These are phyloP conservation scores for Nemania sp. DNA, from an alignment of 2,329 filamentous ascomycete genomes.

Conservation along the genomic window DNA sequence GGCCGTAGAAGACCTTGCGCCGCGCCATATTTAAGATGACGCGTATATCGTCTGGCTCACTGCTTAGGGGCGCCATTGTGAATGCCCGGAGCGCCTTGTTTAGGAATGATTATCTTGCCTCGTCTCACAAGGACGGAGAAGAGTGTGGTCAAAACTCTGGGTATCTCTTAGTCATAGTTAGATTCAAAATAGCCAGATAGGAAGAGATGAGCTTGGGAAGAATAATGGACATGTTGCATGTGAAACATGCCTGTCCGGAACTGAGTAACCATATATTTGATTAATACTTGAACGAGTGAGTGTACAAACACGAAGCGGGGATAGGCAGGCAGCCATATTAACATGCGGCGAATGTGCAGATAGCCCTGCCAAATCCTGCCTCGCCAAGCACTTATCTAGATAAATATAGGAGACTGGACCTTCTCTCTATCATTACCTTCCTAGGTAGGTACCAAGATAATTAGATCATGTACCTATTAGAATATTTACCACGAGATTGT, in stretches of 20 bases:
- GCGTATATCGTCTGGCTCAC: conserved; percentile 67
- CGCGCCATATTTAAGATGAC: conserved; percentile 65
- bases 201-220: too few relatives aligned
- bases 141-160: too few relatives aligned
- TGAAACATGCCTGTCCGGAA: not conserved
- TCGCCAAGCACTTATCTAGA: not conserved
- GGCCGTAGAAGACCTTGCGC: conserved; percentile 63
- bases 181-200: too few relatives aligned
- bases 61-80: conserved; percentile 67
- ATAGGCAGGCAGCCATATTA: not conserved
- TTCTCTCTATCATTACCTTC: not conserved
- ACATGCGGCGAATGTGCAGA: not conserved
- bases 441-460: not conserved
- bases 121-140: too few relatives aligned
- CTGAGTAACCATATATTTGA: not conserved
- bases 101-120: too few relatives aligned
- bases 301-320: not conserved
- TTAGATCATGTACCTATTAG: not conserved
- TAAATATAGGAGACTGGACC: not conserved
- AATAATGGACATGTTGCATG: too few relatives aligned
- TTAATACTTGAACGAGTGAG: too few relatives aligned
- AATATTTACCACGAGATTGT: not conserved
- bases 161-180: too few relatives aligned
- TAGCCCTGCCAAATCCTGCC: not conserved
- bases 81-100: too few relatives aligned